Percentiles rank a stretch among this genome's conserved stretches.
Conservation (phyloP, 768 basidiomycete genomes). For the Suillus luteus region DNA sequence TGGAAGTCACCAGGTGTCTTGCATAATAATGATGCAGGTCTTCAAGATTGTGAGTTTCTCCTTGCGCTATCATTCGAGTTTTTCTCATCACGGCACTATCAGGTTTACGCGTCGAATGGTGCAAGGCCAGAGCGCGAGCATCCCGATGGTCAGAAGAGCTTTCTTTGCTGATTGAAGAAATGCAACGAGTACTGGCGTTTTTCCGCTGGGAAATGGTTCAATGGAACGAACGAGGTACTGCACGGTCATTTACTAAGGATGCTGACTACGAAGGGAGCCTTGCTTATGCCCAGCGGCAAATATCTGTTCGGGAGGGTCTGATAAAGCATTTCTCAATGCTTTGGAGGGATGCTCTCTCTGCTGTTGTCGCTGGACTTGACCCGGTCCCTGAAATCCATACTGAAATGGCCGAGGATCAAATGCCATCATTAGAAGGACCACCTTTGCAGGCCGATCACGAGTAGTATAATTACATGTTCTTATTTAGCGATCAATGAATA, state of each 20-base stretch:
- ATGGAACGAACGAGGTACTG: neutral
- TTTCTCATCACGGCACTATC: neutral
- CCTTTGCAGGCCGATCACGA: too few relatives aligned
- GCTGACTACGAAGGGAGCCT: neutral
- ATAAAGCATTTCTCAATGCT: neutral
- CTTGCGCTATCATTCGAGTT: neutral
- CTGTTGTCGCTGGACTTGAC: neutral
- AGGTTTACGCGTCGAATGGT: slow-evolving; percentile 1
- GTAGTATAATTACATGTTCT: neutral
- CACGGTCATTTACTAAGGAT: neutral
- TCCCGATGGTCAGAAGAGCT: slow-evolving; percentile 16
- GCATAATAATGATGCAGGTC: neutral
- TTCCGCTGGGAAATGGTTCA: neutral
- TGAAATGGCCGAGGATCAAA: neutral
- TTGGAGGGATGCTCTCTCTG: neutral
- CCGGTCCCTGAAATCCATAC: neutral
- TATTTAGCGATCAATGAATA: neutral
- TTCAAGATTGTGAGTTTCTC: slow-evolving; percentile 5
- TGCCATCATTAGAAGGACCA: too few relatives aligned
- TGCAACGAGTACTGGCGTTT: slow-evolving; percentile 14
- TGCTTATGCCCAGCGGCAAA: neutral
- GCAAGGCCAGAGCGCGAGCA: slow-evolving; percentile 11
- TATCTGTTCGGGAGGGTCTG: neutral
- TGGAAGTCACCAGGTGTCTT: neutral
- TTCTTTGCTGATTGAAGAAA: slow-evolving; percentile 13